phyloP scores from a whole-genome alignment of 306 rosid genomes.

The Dryas octopetala region DNA sequence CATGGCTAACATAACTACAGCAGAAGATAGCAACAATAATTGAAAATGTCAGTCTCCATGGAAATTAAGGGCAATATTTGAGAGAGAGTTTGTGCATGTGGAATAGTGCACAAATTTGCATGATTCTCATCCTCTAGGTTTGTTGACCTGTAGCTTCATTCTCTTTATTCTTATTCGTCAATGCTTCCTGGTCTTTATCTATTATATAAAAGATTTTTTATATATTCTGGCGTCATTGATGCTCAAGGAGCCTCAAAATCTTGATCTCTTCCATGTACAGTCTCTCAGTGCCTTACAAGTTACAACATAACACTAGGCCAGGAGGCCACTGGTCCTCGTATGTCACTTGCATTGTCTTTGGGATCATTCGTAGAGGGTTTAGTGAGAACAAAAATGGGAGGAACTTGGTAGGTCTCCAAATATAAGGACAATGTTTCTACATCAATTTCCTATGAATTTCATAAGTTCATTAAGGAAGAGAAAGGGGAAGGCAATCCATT shows the following conservation, averaged over 20 bases:
- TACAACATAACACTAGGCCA: background rate
- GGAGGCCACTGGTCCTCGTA: background rate
- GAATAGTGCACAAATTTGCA: background rate
- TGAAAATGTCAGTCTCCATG: background rate
- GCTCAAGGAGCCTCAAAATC: too few relatives aligned
- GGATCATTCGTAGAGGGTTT: background rate
- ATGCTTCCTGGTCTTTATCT: background rate
- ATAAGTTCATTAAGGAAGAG: background rate
- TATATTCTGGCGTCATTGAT: background rate
- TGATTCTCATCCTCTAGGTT: background rate
- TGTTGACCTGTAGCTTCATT: background rate
- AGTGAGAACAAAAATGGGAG: background rate
- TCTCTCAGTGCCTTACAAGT: background rate
- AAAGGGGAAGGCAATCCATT: conserved; percentile 4
- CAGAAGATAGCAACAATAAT: background rate
- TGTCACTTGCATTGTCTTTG: background rate
- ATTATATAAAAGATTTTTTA: background rate
- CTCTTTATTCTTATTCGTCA: background rate
- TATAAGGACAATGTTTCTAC: background rate
- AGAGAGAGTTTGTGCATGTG: background rate
- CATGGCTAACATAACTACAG: background rate
- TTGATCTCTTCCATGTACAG: too few relatives aligned
- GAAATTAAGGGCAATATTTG: background rate
- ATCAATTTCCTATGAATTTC: background rate
- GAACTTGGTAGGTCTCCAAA: background rate